Evolutionary conservation across 2,329 filamentous ascomycete species (phyloP).

Genomic region (Fonsecaea erecta): DNA sequence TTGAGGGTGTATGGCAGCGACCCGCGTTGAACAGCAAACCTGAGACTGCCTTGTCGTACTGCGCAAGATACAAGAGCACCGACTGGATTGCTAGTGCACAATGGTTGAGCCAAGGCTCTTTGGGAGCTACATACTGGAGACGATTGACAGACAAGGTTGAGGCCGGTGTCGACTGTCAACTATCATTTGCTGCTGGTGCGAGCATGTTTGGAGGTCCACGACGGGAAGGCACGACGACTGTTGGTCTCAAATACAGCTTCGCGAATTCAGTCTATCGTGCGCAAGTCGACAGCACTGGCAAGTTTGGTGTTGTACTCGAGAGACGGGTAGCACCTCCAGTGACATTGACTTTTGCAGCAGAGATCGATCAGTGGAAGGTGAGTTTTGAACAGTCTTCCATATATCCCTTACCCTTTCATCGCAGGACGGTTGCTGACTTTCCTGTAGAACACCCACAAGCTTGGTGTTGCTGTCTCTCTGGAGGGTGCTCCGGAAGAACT

Average conservation of each 20-base stretch:
- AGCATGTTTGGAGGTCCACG: slow-evolving; percentile 76
- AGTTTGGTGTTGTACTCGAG: slow-evolving; percentile 89
- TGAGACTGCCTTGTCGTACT: slow-evolving; percentile 90
- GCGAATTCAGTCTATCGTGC: slow-evolving; percentile 92
- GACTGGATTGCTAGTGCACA: slow-evolving; percentile 95
- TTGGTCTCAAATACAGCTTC: slow-evolving; percentile 99
- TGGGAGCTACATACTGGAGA: slow-evolving; percentile 94
- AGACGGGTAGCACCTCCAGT: slow-evolving; percentile 94
- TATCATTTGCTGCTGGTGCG: slow-evolving; percentile 73
- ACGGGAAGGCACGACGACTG: slow-evolving; percentile 86
- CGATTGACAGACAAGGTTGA: slow-evolving; percentile 92
- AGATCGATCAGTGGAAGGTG: slow-evolving; percentile 95
- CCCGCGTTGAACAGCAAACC: slow-evolving; percentile 80
- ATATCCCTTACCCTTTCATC: slow-evolving; percentile 35
- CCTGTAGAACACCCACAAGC: slow-evolving; percentile 84
- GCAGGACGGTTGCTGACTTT: slow-evolving; percentile 31
- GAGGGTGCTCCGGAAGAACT: slow-evolving; percentile 84
- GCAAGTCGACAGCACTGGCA: slow-evolving; percentile 93
- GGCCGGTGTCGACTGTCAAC: slow-evolving; percentile 91
- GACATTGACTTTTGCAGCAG: slow-evolving; percentile 90
- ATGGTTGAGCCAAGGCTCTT: slow-evolving; percentile 81
- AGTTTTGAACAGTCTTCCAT: slow-evolving; percentile 45
- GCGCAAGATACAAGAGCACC: slow-evolving; percentile 83
- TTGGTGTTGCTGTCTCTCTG: slow-evolving; percentile 91
- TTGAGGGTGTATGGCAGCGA: slow-evolving; percentile 94